phyloP scores from a whole-genome alignment of 495 filamentous ascomycete species.

The Daldinia vernicosa region DNA sequence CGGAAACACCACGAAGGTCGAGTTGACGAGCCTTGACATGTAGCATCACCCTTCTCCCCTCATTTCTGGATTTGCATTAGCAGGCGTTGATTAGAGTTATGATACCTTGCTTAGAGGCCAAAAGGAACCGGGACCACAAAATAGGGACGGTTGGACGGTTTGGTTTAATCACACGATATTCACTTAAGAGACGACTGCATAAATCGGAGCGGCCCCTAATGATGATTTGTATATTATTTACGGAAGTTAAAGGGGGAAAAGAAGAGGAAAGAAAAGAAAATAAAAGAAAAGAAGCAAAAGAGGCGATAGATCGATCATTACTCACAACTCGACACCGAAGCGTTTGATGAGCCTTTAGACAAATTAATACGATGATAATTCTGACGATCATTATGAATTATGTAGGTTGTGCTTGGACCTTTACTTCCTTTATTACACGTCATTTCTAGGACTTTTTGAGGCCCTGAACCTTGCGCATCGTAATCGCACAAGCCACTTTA shows the following conservation, averaged over 20 bases:
- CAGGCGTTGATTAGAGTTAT: slow-evolving; percentile 34
- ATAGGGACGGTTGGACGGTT: not conserved
- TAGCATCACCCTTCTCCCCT: slow-evolving; percentile 22
- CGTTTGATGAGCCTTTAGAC: slow-evolving; percentile 1
- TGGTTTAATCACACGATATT: slow-evolving; percentile 11
- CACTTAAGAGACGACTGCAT: slow-evolving; percentile 28
- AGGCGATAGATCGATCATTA: slow-evolving; percentile 23
- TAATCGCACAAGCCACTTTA: slow-evolving; percentile 40
- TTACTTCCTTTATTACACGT: slow-evolving; percentile 3
- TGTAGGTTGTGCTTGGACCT: slow-evolving; percentile 1
- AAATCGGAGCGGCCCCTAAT: slow-evolving; percentile 16
- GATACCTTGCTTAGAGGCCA: slow-evolving; percentile 37
- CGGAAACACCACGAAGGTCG: slow-evolving; percentile 25
- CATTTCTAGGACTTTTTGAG: slow-evolving; percentile 7
- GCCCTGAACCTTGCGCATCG: not conserved
- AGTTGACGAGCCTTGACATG: slow-evolving; percentile 22
- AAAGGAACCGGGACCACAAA: slow-evolving; percentile 28
- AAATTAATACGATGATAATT: slow-evolving; percentile 22
- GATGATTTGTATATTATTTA: slow-evolving; percentile 29
- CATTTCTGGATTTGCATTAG: slow-evolving; percentile 33
- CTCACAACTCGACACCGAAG: slow-evolving; percentile 14
- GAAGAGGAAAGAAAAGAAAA: not conserved
- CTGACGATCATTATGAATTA: slow-evolving; percentile 8
- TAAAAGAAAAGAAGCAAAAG: slow-evolving; percentile 10
- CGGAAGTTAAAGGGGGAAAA: not conserved